Percentiles rank a stretch among this genome's conserved stretches.
Evolutionary conservation across 169 alveolate species (phyloP).

Genomic region (Plasmodium coatneyi): DNA sequence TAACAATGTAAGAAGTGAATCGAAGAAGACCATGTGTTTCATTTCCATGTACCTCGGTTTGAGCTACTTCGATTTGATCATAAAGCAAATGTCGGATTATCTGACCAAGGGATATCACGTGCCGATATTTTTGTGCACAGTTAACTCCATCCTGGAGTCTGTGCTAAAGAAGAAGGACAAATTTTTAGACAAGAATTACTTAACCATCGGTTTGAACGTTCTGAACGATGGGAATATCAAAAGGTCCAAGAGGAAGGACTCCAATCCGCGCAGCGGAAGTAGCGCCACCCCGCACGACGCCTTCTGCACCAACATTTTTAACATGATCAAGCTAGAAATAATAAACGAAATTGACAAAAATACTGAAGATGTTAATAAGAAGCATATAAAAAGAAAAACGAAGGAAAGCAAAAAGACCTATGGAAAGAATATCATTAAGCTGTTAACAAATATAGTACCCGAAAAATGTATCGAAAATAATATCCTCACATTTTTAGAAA

Average conservation of each 20-base stretch:
- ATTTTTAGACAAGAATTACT: slow-evolving; percentile 48
- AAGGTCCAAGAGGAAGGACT: background rate
- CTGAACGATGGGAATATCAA: slow-evolving; percentile 1
- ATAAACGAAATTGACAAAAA: slow-evolving; percentile 64
- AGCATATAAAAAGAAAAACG: slow-evolving; percentile 61
- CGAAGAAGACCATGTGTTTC: slow-evolving; percentile 57
- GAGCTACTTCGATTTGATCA: slow-evolving; percentile 56
- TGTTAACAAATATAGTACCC: slow-evolving; percentile 44
- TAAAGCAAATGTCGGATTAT: slow-evolving; percentile 66
- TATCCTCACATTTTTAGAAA: slow-evolving; percentile 64
- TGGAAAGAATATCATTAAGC: slow-evolving; percentile 67
- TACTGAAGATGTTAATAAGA: slow-evolving; percentile 71
- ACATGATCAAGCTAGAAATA: slow-evolving; percentile 71
- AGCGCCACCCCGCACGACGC: background rate
- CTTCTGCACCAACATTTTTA: slow-evolving; percentile 37
- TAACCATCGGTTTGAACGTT: slow-evolving; percentile 22
- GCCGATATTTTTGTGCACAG: slow-evolving; percentile 59
- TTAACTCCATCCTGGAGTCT: slow-evolving; percentile 52
- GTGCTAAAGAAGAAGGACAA: slow-evolving; percentile 54
- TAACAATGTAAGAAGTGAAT: slow-evolving; percentile 60
- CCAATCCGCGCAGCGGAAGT: background rate
- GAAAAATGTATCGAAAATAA: slow-evolving; percentile 58
- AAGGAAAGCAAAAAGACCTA: slow-evolving; percentile 71
- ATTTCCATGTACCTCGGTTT: slow-evolving; percentile 75
- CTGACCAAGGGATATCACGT: slow-evolving; percentile 70